Base-by-base conservation (phyloP, 352 stramenopile genomes). In the Aphanomyces cochlioides region DNA sequence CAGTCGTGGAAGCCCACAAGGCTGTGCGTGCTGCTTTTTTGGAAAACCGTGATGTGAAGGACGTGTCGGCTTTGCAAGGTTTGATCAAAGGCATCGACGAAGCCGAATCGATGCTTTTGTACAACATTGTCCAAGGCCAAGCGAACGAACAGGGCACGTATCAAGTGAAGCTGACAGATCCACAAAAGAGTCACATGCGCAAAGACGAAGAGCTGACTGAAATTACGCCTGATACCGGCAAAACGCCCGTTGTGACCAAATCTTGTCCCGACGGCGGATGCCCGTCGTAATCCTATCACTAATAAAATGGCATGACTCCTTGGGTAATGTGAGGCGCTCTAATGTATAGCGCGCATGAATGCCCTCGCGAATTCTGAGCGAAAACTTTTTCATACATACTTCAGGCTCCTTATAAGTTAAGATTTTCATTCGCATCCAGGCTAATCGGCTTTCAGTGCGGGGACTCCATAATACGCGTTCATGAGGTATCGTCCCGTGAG, bases 401-500 rank as follows among this genome's bases (percentile, higher is more conserved):
- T 28, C 28, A 28, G 28, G 28, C 2, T 28, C 28, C 28, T 28
- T 28, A 28, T 28, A 28, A 28, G 28, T 28, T 28, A 28, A 28
- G 28, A 28, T 28, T 28, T 28, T 28, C 28, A 28, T 28, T 28
- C 28, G 2, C 28, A 28, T 28, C 28, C 28, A 28, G 28, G 28
- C 34, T 66, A 60, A n/a, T 72, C 38, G 53, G 54, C 66, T 39
- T 59, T 50, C 8, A 72, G 19, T 34, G 28, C 10, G 0, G 38
- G 47, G 38, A 21, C 47, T 17, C 79, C 53, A 72, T 91, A 87
- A 75, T 79, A 95, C 7, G 85, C 84, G 74, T 95, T 81, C 74
- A 92, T 90, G n/a, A 95, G 74, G 73, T 95, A 95, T 60, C 89
- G 87, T 69, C 87, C 87, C 66, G 90, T 92, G 73, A 95, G 85